Base-by-base conservation (phyloP, 208 protist genomes). In the Tetramitus jugosus region DNA sequence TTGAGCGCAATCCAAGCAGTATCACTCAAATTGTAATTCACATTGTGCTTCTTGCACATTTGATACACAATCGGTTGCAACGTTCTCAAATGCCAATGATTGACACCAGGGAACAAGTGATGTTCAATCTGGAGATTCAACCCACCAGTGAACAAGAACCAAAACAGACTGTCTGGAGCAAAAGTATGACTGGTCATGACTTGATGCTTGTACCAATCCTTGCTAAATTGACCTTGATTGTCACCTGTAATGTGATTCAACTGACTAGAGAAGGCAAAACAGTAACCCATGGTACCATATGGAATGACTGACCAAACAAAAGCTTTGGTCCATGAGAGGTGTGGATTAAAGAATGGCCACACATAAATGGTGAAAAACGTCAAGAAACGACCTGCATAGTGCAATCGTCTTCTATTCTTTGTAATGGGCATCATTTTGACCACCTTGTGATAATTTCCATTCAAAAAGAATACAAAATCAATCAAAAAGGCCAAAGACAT, bases 101-200 rank as follows among this genome's bases (percentile, higher is more conserved):
- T 88, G 68, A 94, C 85, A 6, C 88, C 82, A 26, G 91, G 91
- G 78, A 93, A 93, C 20, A 93, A 84, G 71, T 93, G 90, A 79
- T 93, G 90, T 82, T 91, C 87, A 67, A 93, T 86, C 83, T 93
- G 90, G 62, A 79, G 91, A 81, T 92, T 92, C 45, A 93, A 84
- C 80, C 88, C 89, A 14, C 84, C 85, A 85, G 91, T 90, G 61
- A 88, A 87, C 85, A 86, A 93, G 37, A 82, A 87, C 67, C 87
- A 84, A 13, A 90, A 86, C 76, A 72, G 84, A 79, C 39, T 49
- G n/a, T 71, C 64, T 29, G 31, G 35, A 31, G 56, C 56, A 62
- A n/a, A 62, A 33, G 3, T 23, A 62, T 23, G 17, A n/a, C 8
- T n/a, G 4, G 56, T 62, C 8, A 3, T 62, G 17, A 62, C 56